phyloP scores from a whole-genome alignment of 1,284 basidiomycete species.

The Apiotrichum porosum region DNA sequence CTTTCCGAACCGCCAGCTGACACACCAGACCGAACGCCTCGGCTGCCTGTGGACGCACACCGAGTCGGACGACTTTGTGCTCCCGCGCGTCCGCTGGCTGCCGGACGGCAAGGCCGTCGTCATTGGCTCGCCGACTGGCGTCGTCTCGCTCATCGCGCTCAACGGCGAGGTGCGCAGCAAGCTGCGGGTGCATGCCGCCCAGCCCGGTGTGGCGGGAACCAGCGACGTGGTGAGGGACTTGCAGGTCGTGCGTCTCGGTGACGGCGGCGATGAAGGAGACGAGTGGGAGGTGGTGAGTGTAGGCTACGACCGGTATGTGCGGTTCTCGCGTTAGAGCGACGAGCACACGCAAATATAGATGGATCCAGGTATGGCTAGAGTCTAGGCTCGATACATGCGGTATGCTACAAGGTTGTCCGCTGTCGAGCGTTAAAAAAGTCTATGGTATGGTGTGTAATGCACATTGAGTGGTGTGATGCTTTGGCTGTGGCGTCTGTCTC shows the following conservation, averaged over 20 bases:
- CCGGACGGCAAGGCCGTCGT: slow-evolving; percentile 42
- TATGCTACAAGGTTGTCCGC: too few species aligned
- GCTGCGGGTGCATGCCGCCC: slow-evolving; percentile 39
- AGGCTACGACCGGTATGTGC: slow-evolving; percentile 42
- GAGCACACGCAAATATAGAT: background rate
- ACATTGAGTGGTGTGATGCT: too few species aligned
- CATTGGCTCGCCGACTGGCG: slow-evolving; percentile 39
- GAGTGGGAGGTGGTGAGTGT: slow-evolving; percentile 43
- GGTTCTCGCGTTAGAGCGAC: slow-evolving; percentile 20
- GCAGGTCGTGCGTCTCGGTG: background rate
- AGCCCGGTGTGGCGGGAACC: slow-evolving; percentile 22
- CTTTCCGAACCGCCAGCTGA: too few species aligned
- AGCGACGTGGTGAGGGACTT: slow-evolving; percentile 42
- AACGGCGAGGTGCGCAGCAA: slow-evolving; percentile 32
- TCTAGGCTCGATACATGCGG: too few species aligned
- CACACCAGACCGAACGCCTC: slow-evolving; percentile 30
- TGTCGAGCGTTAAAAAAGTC: too few species aligned
- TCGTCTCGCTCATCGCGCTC: slow-evolving; percentile 37
- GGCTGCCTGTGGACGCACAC: slow-evolving; percentile 41
- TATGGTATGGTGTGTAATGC: too few species aligned
- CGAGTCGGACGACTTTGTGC: slow-evolving; percentile 44
- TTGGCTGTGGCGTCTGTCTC: too few species aligned
- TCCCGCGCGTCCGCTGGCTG: slow-evolving; percentile 47
- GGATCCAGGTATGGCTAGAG: background rate
- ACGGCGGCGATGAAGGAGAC: background rate